Evolutionary conservation across 371 early-diverging fungal genomes (phyloP), one percentile per base, ranked within the genome.

Genomic region (Capillidium rhysosporum): DNA sequence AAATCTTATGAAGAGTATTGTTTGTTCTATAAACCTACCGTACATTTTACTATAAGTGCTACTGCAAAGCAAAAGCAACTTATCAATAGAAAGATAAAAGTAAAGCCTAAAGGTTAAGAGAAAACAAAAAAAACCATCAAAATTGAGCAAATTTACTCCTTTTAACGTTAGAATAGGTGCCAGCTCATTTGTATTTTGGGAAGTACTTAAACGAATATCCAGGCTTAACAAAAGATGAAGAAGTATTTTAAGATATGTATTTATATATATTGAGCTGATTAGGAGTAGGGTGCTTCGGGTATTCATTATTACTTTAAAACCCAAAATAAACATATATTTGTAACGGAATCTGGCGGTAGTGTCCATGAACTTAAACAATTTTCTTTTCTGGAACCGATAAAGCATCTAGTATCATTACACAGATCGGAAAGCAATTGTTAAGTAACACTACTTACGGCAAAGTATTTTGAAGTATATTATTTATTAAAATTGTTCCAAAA

Each of bases 91-190:
- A 76, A 76, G 57, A 59, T 73, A 23, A 65, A 75, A 44, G 58
- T 70, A 9, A 76, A 76, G 38, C 46, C 75, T 25, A 65, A 65
- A 51, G 76, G 76, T 39, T 54, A 63, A 8, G 70, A 69, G 49
- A 49, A 39, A 0, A 67, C 72, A 8, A 65, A 76, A n/a, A 70
- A 75, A 45, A 60, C 73, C 1, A 66, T 76, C 10, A 63, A 75
- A 26, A 69, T 74, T 54, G 76, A 76, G 3, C 75, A 75, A 55
- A 70, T 76, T 60, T 73, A 75, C 55, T 70, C 71, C 21, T 76
- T 73, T 73, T n/a, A 76, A 76, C 46, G 64, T 71, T 18, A 76
- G 76, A 3, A 65, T 64, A 12, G 75, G 75, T 0, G 73, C 72
- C 0, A 26, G 56, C 47, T 8, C 39, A 39, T 40, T 46, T 12